These are phyloP conservation scores for Citrus australasica DNA, from an alignment of 345 rosid species.

Conservation along the genomic window DNA sequence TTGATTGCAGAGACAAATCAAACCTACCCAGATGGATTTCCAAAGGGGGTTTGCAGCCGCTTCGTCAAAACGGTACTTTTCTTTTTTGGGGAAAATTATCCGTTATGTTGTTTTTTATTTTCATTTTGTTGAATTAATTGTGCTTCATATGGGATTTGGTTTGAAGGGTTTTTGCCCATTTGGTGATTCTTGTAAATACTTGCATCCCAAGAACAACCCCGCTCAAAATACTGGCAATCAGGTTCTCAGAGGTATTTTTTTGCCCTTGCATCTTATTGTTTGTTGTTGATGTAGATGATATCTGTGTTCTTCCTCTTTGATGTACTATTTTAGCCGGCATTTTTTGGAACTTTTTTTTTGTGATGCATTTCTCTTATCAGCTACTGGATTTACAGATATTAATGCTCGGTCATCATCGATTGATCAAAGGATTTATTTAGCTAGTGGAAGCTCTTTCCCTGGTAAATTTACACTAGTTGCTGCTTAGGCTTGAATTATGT, in stretches of 20 bases:
- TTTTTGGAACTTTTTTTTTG: no score
- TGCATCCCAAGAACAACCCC: constrained; percentile 42
- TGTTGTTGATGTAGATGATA: not conserved
- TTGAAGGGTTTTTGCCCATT: constrained; percentile 75
- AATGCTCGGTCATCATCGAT: constrained; percentile 5
- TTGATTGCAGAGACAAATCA: constrained; percentile 25
- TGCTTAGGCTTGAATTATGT: not conserved
- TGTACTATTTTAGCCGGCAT: not conserved
- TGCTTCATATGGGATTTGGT: not conserved
- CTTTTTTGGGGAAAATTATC: no score
- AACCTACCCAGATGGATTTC: constrained; percentile 23
- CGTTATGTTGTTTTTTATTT: not conserved
- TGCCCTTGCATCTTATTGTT: not conserved
- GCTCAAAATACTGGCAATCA: not conserved
- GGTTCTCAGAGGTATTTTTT: constrained; percentile 3
- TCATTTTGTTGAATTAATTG: not conserved
- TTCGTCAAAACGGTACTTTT: constrained; percentile 49
- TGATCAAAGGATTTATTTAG: constrained; percentile 21
- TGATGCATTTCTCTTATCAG: not conserved
- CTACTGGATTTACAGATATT: constrained; percentile 9
- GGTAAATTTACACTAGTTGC: constrained; percentile 18
- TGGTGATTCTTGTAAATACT: constrained; percentile 79
- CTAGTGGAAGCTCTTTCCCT: constrained; percentile 23
- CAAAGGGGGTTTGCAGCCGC: constrained; percentile 61
- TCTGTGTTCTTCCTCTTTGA: not conserved